Evolutionary conservation across 495 filamentous ascomycete species (phyloP).

Genomic region (Aspergillus leporis): DNA sequence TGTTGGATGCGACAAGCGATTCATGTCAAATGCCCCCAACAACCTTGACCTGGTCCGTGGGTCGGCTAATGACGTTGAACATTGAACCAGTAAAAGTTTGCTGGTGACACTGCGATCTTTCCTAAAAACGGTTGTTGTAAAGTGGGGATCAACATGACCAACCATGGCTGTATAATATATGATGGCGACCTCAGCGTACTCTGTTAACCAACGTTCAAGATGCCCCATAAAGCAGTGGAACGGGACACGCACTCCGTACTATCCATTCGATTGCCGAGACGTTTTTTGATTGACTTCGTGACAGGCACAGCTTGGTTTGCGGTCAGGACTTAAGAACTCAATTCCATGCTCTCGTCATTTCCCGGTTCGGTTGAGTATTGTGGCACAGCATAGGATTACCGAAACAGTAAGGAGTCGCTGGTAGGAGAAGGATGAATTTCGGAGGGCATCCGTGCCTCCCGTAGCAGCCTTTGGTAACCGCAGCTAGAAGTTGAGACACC

Average conservation of each 20-base stretch:
- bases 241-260: not conserved
- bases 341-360: not conserved
- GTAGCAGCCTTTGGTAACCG: too few relatives aligned
- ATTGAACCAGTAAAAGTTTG: not conserved
- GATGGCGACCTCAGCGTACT: not conserved
- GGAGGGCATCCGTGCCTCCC: not conserved
- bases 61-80: not conserved
- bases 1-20: too few relatives aligned
- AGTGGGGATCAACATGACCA: slow-evolving; percentile 6
- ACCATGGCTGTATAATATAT: slow-evolving; percentile 2
- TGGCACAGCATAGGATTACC: too few relatives aligned
- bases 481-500: too few relatives aligned
- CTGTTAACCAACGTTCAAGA: not conserved
- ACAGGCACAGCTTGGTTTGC: not conserved
- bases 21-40: not conserved
- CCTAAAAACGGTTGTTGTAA: slow-evolving; percentile 7
- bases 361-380: not conserved
- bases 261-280: slow-evolving; percentile 12
- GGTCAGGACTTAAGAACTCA: not conserved
- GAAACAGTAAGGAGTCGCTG: too few relatives aligned
- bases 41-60: slow-evolving; percentile 9
- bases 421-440: not conserved
- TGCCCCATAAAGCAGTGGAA: slow-evolving; percentile 2
- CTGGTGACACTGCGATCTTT: slow-evolving; percentile 9
- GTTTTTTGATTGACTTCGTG: slow-evolving; percentile 15